phyloP scores from a whole-genome alignment of 805 yeast species.

The Wickerhamiella sorbophila region DNA sequence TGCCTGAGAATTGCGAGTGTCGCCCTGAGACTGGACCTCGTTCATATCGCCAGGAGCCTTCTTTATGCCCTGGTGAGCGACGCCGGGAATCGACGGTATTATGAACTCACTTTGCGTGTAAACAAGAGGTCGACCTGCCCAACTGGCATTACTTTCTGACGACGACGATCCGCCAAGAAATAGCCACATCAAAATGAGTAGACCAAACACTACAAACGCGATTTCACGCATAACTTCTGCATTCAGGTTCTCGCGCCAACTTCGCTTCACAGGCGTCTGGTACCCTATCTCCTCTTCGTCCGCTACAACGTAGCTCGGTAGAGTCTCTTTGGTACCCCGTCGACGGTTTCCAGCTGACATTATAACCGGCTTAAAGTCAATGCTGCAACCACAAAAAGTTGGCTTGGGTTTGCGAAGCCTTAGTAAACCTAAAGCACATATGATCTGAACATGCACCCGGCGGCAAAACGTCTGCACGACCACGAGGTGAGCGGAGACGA shows the following conservation, averaged over 20 bases:
- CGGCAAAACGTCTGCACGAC: neutral
- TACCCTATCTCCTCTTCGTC: slow-evolving; percentile 11
- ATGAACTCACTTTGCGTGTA: slow-evolving; percentile 13
- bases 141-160: slow-evolving; percentile 1
- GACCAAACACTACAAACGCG: slow-evolving; percentile 16
- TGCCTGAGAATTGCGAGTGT: slow-evolving; percentile 4
- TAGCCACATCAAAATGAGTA: slow-evolving; percentile 18
- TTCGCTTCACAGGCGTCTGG: neutral
- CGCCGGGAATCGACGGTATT: slow-evolving; percentile 17
- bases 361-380: neutral
- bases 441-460: neutral
- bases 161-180: slow-evolving; percentile 14
- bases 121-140: slow-evolving; percentile 8
- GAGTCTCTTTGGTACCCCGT: slow-evolving; percentile 9
- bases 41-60: slow-evolving; percentile 25
- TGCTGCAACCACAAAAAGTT: neutral
- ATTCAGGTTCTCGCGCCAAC: slow-evolving; percentile 11
- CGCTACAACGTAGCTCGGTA: slow-evolving; percentile 16
- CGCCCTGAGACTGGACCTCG: slow-evolving; percentile 6
- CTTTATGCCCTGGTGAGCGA: slow-evolving; percentile 17
- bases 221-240: slow-evolving; percentile 17
- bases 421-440: neutral
- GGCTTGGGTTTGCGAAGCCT: neutral
- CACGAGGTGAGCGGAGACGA: neutral
- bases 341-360: neutral